phyloP scores from a whole-genome alignment of 177 flowering plant genomes.

The Vitis hybrid region DNA sequence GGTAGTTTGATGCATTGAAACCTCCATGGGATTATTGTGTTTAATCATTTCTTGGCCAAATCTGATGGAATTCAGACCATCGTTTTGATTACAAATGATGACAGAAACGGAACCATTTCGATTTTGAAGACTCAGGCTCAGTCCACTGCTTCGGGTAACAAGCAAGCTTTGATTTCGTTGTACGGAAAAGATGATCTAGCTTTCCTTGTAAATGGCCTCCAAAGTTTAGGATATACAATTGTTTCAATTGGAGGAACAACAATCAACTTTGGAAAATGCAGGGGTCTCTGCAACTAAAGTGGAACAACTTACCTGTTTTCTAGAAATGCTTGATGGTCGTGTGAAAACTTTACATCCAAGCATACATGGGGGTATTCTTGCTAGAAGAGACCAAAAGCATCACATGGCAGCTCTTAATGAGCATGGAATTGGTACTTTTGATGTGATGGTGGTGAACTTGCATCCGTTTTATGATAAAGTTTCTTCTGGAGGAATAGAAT shows the following conservation, averaged over 20 bases:
- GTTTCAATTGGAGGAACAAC: conserved; percentile 99
- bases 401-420: conserved; percentile 23
- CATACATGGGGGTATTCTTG: too few species aligned
- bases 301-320: conserved; percentile 85
- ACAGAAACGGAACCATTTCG: conserved; percentile 24
- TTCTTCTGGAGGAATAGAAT: conserved; percentile 64
- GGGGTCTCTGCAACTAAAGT: conserved; percentile 89
- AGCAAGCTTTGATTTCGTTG: conserved; percentile 60
- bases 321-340: conserved; percentile 75
- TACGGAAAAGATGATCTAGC: conserved; percentile 78
- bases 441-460: conserved; percentile 91
- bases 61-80: too few species aligned
- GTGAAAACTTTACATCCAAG: background rate
- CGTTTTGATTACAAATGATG: conserved; percentile 8
- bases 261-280: conserved; percentile 64
- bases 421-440: conserved; percentile 90
- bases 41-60: too few species aligned
- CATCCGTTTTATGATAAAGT: conserved; percentile 94
- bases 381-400: too few species aligned
- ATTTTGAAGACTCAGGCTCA: conserved; percentile 7
- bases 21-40: too few species aligned
- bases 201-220: conserved; percentile 74
- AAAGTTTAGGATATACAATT: conserved; percentile 72
- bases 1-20: too few species aligned
- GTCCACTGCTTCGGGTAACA: conserved; percentile 22